Conservation (phyloP, 2,329 filamentous ascomycete species). For the Penicillium hordei region DNA sequence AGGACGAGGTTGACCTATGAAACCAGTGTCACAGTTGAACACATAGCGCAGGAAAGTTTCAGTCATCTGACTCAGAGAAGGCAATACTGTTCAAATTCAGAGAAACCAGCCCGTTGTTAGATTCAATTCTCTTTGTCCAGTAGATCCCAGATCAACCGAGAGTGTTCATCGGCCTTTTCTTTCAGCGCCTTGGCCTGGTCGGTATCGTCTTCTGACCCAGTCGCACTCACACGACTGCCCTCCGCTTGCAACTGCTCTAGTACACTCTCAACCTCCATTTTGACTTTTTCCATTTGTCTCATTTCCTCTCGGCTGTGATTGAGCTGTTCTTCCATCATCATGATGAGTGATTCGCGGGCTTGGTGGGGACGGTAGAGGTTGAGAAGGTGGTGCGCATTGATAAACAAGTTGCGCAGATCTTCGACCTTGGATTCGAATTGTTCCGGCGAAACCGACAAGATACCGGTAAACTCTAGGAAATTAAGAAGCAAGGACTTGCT, state of each 20-base stretch:
- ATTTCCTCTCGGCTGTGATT: constrained; percentile 73
- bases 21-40: background rate
- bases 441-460: constrained; percentile 66
- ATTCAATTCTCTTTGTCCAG: constrained; percentile 36
- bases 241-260: constrained; percentile 38
- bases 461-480: constrained; percentile 79
- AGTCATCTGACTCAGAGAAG: background rate
- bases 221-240: constrained; percentile 24
- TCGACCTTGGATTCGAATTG: constrained; percentile 70
- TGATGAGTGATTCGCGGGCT: constrained; percentile 80
- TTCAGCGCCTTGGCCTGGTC: constrained; percentile 12
- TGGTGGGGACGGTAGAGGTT: constrained; percentile 95
- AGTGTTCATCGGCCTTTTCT: constrained; percentile 29
- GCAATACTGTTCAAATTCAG: background rate
- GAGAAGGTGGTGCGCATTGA: constrained; percentile 89
- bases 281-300: constrained; percentile 69
- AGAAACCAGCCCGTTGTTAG: background rate
- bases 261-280: constrained; percentile 62
- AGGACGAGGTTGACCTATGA: background rate
- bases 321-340: constrained; percentile 83
- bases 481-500: constrained; percentile 83
- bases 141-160: constrained; percentile 41
- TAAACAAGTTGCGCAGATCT: constrained; percentile 77
- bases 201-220: constrained; percentile 5
- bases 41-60: background rate